Percentiles rank a stretch among this genome's conserved stretches.
Conservation (phyloP, 2,329 filamentous ascomycete species). For the Aspergillus fumigatiaffinis region DNA sequence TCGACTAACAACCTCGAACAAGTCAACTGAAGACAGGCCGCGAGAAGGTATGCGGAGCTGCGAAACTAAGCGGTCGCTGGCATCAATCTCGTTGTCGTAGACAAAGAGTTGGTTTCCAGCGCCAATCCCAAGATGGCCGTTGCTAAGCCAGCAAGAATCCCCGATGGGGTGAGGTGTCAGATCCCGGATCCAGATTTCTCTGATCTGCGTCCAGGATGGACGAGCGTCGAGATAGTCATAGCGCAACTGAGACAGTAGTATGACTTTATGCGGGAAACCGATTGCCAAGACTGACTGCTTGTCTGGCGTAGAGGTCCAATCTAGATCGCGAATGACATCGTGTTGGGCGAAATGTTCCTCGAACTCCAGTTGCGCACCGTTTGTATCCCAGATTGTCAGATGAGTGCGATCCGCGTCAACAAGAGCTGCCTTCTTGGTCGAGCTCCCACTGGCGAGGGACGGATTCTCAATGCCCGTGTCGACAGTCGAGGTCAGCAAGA, state of each 20-base stretch:
- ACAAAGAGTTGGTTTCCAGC: constrained; percentile 89
- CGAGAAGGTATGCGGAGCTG: constrained; percentile 49
- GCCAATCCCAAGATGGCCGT: constrained; percentile 80
- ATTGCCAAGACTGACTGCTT: constrained; percentile 85
- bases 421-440: constrained; percentile 79
- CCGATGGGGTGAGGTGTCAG: constrained; percentile 86
- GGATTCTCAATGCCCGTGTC: constrained; percentile 72
- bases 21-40: constrained; percentile 55
- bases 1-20: constrained; percentile 77
- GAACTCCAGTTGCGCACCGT: constrained; percentile 76
- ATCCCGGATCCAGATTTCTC: constrained; percentile 75
- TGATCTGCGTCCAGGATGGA: constrained; percentile 82
- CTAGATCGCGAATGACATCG: constrained; percentile 77
- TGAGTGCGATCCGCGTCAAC: constrained; percentile 70
- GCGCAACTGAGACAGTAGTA: constrained; percentile 79
- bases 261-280: constrained; percentile 81
- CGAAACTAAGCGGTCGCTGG: constrained; percentile 57
- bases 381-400: constrained; percentile 87
- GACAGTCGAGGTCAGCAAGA: constrained; percentile 76
- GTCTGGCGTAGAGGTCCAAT: constrained; percentile 91
- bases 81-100: constrained; percentile 70
- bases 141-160: constrained; percentile 85
- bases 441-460: constrained; percentile 77
- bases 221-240: constrained; percentile 88
- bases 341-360: constrained; percentile 68